Percentiles rank a stretch among this genome's conserved stretches.
Conservation (phyloP, 805 yeast species). For the Pichia exigua region DNA sequence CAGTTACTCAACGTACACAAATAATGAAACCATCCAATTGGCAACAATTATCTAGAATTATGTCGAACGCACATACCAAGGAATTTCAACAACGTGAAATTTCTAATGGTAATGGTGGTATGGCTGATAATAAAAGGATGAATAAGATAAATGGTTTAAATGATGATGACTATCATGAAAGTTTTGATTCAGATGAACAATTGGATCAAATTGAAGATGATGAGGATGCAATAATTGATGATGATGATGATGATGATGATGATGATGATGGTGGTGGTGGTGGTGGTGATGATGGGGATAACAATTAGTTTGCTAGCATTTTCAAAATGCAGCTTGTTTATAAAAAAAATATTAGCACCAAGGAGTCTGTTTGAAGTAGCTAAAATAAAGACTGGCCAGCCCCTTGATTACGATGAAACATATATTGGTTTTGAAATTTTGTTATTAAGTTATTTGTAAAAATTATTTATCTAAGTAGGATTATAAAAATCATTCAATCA, state of each 20-base stretch:
- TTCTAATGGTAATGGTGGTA: not conserved
- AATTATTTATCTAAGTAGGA: no score
- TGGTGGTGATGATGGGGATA: not conserved
- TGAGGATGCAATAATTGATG: not conserved
- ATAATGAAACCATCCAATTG: slow-evolving; percentile 8
- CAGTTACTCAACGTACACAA: slow-evolving; percentile 1
- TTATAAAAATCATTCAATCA: slow-evolving; percentile 14
- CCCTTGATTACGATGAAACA: no score
- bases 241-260: not conserved
- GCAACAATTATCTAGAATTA: slow-evolving; percentile 40
- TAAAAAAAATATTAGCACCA: no score
- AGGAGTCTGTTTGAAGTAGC: no score
- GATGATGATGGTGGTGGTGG: no score
- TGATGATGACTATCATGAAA: not conserved
- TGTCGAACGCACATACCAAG: slow-evolving; percentile 72
- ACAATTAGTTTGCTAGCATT: not conserved
- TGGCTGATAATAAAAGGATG: not conserved
- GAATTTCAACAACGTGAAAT: slow-evolving; percentile 58
- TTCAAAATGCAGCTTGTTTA: not conserved
- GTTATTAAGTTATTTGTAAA: no score
- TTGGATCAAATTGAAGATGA: not conserved
- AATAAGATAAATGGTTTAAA: not conserved
- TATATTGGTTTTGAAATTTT: no score
- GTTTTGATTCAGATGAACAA: not conserved
- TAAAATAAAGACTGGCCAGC: no score